Evolutionary conservation across 176 grass and related monocot genomes (phyloP).

Genomic region (Luzula sylvatica): DNA sequence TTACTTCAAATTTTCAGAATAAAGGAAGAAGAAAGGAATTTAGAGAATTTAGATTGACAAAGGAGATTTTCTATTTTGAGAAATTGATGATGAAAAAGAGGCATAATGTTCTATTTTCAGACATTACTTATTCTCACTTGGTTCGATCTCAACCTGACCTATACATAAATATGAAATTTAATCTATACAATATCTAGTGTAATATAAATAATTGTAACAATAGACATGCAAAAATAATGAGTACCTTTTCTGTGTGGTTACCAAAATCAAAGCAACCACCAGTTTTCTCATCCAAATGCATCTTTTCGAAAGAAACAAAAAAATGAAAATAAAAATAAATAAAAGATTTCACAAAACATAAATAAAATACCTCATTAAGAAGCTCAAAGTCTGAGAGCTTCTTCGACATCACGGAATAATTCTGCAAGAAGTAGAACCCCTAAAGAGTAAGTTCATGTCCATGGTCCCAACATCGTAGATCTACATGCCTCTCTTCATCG

Average conservation of each 20-base stretch:
- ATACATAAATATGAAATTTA: constrained; percentile 13
- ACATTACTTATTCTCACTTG: constrained; percentile 41
- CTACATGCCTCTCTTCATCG: constrained; percentile 85
- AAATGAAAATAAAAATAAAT: constrained; percentile 1
- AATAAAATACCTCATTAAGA: constrained; percentile 84
- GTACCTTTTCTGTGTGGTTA: constrained; percentile 92
- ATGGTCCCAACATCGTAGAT: constrained; percentile 88
- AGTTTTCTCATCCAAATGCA: constrained; percentile 69
- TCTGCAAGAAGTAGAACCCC: constrained; percentile 35
- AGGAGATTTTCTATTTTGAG: too few species aligned
- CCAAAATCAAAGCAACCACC: constrained; percentile 92
- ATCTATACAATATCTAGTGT: constrained; percentile 7
- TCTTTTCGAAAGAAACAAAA: too few species aligned
- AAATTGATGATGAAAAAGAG: too few species aligned
- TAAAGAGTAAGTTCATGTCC: too few species aligned
- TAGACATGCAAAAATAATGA: neutral
- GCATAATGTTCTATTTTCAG: too few species aligned
- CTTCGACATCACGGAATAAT: constrained; percentile 60
- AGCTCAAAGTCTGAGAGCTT: constrained; percentile 72
- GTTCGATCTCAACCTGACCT: constrained; percentile 85
- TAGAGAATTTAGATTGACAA: too few species aligned
- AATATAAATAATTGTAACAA: too few species aligned
- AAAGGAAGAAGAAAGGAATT: too few species aligned
- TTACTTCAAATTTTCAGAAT: too few species aligned
- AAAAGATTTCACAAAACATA: too few species aligned